Conservation (phyloP, 768 basidiomycete species). For the Austroboletus eburneus region DNA sequence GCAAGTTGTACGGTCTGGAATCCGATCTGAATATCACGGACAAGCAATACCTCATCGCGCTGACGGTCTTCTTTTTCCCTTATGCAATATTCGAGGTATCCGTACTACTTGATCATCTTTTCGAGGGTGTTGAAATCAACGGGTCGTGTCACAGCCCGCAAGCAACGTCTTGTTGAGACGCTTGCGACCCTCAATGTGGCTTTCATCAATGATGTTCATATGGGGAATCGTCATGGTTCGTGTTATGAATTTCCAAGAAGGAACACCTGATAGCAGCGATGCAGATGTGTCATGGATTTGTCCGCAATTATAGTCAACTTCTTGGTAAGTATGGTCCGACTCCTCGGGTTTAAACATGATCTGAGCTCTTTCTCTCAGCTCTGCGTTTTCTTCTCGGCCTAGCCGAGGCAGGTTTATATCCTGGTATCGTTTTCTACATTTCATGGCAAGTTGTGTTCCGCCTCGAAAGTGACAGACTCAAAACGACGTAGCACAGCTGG, state of each 20-base stretch:
- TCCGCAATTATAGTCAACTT: slow-evolving; percentile 57
- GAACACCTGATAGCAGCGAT: not conserved
- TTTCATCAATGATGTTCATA: slow-evolving; percentile 39
- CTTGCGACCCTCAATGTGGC: slow-evolving; percentile 65
- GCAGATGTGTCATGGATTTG: slow-evolving; percentile 61
- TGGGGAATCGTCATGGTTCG: slow-evolving; percentile 43
- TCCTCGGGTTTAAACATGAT: not conserved
- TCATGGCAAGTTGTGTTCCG: slow-evolving; percentile 40
- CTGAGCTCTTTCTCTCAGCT: slow-evolving; percentile 33
- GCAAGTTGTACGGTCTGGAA: slow-evolving; percentile 57
- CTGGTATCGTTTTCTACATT: slow-evolving; percentile 57
- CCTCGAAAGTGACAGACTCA: not conserved
- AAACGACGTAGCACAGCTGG: slow-evolving; percentile 51
- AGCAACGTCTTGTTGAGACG: slow-evolving; percentile 59
- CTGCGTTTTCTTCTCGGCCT: slow-evolving; percentile 58
- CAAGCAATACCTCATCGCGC: slow-evolving; percentile 61
- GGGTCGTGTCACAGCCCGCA: slow-evolving; percentile 40
- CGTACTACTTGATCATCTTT: no score
- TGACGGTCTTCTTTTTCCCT: slow-evolving; percentile 75
- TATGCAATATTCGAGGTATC: slow-evolving; percentile 68
- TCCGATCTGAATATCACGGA: slow-evolving; percentile 55
- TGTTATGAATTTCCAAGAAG: not conserved
- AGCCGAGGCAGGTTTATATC: slow-evolving; percentile 50
- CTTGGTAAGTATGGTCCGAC: slow-evolving; percentile 39
- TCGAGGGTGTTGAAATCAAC: not conserved